Base-by-base conservation (phyloP, 306 rosid species). In the Prunus fruticosa region DNA sequence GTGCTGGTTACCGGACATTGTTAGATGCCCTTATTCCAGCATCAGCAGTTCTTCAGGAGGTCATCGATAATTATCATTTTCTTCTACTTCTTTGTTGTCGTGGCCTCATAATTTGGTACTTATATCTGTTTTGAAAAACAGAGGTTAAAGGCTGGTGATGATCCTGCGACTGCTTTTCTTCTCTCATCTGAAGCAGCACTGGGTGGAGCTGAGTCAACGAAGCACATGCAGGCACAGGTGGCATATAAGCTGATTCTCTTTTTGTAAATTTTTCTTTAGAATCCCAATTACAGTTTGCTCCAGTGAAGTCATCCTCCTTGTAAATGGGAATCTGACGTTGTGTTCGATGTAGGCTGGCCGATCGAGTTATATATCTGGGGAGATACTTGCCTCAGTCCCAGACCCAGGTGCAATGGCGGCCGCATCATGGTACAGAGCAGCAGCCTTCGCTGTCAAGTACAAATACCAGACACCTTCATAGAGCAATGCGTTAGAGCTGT, bases 331-430 rank as follows among this genome's bases (percentile, higher is more conserved):
- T 76, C 82, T 84, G 63, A 85, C 23, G 41, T 66, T 71, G 32
- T 53, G 28, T 57, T 19, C 67, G 72, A 22, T 84, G 88, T 76
- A 95, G 98, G 97, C 98, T 65, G 98, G 98, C 41, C 96, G 98
- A 43, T 83, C 98, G 45, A 81, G 89, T 20, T 92, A 91, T 65
- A 82, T 92, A 25, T 50, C 91, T 19, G 86, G 68, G n/a, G 98
- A 91, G 75, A 79, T 71, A 34, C 96, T 90, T 28, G 82, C 93
- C 38, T 74, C 96, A 18, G 90, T 89, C 73, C 97, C 99, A 11
- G 99, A 96, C 71, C 99, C 99, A 3, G 99, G 99, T 62, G 99
- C 99, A 32, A 89, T 92, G 96, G 99, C 96, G 69, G 97, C 84
- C 3, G 98, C 97, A 0, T 23, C 97, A 8, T 96, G 99, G 99